Conservation (phyloP, 495 filamentous ascomycete species). For the Poronia punctata region DNA sequence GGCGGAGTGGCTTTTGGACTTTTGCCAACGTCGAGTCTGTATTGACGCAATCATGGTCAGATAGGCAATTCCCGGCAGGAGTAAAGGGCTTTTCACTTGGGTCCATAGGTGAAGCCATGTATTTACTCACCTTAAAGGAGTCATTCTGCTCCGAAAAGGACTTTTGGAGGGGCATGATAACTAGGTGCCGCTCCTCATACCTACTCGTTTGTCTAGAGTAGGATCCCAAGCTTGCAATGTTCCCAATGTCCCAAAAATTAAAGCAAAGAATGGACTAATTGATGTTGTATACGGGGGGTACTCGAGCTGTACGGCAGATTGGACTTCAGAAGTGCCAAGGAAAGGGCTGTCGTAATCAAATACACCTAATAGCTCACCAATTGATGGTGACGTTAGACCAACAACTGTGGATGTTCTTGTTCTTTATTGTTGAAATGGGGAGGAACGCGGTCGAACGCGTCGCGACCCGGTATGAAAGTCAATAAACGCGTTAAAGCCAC, state of each 20-base stretch:
- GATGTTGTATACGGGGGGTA: too few species aligned
- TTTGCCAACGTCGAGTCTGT: conserved; percentile 42
- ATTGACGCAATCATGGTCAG: too few species aligned
- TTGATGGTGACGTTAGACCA: too few species aligned
- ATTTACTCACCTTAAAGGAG: conserved; percentile 20
- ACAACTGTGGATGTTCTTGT: neutral
- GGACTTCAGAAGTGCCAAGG: too few species aligned
- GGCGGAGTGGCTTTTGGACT: conserved; percentile 41
- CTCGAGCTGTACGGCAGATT: too few species aligned
- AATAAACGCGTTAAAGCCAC: conserved; percentile 20
- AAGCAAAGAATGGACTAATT: too few species aligned
- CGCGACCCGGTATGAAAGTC: conserved; percentile 2
- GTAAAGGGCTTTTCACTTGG: neutral
- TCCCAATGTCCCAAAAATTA: too few species aligned
- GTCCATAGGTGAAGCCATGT: neutral
- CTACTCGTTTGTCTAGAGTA: conserved; percentile 5
- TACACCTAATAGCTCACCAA: too few species aligned
- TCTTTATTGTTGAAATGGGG: neutral
- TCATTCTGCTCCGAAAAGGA: conserved; percentile 43
- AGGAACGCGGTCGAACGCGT: conserved; percentile 10
- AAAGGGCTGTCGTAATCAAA: too few species aligned
- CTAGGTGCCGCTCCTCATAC: conserved; percentile 6
- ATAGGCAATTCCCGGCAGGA: too few species aligned
- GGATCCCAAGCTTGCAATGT: too few species aligned
- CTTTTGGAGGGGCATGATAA: conserved; percentile 43